Evolutionary conservation across 1,284 basidiomycete species (phyloP), one percentile per base, ranked within the genome.

Genomic region (Hemileia vastatrix): DNA sequence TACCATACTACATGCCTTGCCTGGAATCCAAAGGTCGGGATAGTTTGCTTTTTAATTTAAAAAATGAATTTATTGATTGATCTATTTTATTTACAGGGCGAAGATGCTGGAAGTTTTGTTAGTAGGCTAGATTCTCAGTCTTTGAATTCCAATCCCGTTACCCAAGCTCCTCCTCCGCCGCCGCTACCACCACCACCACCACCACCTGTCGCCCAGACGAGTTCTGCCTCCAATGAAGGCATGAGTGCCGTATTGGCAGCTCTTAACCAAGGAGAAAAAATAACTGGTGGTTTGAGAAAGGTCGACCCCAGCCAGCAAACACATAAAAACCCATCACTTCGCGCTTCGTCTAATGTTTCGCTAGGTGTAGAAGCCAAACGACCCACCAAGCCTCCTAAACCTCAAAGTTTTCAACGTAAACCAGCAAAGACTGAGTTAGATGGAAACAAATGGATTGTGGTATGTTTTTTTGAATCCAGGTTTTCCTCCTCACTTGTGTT

Each of bases 221-320:
- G 79, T 15, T 81, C 67, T 3, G 67, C 82, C 13, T 63, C 66
- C 4, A 68, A 66, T 4, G 79, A 77, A 11, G 88, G 90, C 19
- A 83, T 86, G 63, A 84, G 84, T 11, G 89, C 90, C 4, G 88
- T 99, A n/a, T 94, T 99, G 65, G 87, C 89, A 0, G 84, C 91
- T 66, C 79, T 99, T 57, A 97, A 97, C 76, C 83, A 87, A 63
- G 94, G 95, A 11, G 88, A 85, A 64, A 85, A 86, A 13, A 86
- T 98, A 60, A 97, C 94, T 6, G 89, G 87, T 70, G 85, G 88
- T 5, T 77, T 99, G 68, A 85, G 87, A 70, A 97, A 95, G 77
- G 95, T 99, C 18, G 90, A 95, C 76, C 84, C 86, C 78, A 93
- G 88, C 69, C 86, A 96, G 77, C 94, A 94, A 92, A 97, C 92